Base-by-base conservation (phyloP, 768 basidiomycete genomes). In the Cystoderma amianthinum region DNA sequence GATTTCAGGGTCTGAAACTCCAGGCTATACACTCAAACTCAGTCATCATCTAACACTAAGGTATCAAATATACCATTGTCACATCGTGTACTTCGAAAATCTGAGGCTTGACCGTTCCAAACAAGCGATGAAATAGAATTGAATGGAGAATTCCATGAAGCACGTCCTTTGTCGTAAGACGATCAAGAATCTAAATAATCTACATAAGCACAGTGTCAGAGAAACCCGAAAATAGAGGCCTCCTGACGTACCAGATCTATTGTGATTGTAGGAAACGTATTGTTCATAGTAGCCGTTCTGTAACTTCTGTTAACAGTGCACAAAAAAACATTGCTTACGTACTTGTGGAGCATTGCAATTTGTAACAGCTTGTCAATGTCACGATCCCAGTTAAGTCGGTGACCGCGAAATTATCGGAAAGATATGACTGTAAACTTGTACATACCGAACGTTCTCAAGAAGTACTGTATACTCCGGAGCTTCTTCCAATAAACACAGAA, bases 1-100 rank as follows among this genome's bases (percentile, higher is more conserved):
- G 61, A 83, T 85, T 37, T 76, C 76, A 0, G 71, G 64, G 58
- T 91, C 88, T 10, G 78, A 74, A 10, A 92, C 82, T 4, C 82
- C 88, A 2, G 88, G 88, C 87, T 88, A 41, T 24, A n/a, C n/a
- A n/a, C n/a, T n/a, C n/a, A n/a, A n/a, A n/a, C n/a, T n/a, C n/a
- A n/a, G 32, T 13, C 21, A n/a, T 6, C 11, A 15, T 40, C 18
- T n/a, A 40, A 6, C n/a, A 22, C 12, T 10, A 38, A 19, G 12
- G 17, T 6, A 19, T 20, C 7, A 15, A 40, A 48, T 78, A 30
- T 39, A 88, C 87, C 80, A 92, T 82, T 1, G 87, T 89, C 16
- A 92, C 79, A 56, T 91, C 88, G 9, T 89, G 69, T 0, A 91
- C 80, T 43, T 91, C 88, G 44, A 85, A 82, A 2, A 72, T 81